These are phyloP conservation scores for Cantharellus cinnabarinus DNA, from an alignment of 768 basidiomycete species.

Conservation along the genomic window DNA sequence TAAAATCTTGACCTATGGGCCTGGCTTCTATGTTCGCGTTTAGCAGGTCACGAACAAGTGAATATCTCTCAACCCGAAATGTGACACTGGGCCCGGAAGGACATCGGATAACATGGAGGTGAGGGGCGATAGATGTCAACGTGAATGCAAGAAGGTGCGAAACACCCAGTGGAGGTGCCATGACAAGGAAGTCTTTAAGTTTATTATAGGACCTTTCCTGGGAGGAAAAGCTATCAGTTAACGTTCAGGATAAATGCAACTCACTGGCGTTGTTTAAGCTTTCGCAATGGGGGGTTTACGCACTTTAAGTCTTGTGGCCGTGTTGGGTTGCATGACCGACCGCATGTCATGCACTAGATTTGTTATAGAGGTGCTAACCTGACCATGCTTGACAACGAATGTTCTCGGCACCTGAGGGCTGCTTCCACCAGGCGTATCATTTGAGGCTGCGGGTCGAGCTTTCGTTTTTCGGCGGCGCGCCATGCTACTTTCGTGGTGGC, in stretches of 20 bases:
- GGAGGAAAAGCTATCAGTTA: conserved; percentile 10
- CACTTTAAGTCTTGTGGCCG: conserved; percentile 79
- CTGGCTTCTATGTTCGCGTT: conserved; percentile 43
- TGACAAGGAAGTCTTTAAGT: conserved; percentile 81
- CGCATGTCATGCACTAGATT: conserved; percentile 86
- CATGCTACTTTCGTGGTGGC: too few relatives aligned
- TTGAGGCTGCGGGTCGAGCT: too few relatives aligned
- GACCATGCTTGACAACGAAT: conserved; percentile 92
- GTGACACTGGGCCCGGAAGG: conserved; percentile 85
- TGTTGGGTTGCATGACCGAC: conserved; percentile 96
- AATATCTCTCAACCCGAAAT: conserved; percentile 84
- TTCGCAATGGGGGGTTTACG: conserved; percentile 12
- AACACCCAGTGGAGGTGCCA: conserved; percentile 78
- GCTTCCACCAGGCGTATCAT: too few relatives aligned
- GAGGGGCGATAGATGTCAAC: conserved; percentile 65
- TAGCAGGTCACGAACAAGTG: conserved; percentile 67
- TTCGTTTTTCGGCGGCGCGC: too few relatives aligned
- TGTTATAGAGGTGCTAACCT: conserved; percentile 66
- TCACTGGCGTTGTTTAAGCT: neutral
- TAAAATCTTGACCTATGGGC: conserved; percentile 71
- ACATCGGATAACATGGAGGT: conserved; percentile 66
- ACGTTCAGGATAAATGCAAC: neutral
- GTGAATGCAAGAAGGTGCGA: conserved; percentile 88
- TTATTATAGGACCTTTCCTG: conserved; percentile 84
- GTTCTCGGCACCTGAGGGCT: conserved; percentile 40